Conservation (phyloP, 352 stramenopile genomes). For the Peronospora farinosa region DNA sequence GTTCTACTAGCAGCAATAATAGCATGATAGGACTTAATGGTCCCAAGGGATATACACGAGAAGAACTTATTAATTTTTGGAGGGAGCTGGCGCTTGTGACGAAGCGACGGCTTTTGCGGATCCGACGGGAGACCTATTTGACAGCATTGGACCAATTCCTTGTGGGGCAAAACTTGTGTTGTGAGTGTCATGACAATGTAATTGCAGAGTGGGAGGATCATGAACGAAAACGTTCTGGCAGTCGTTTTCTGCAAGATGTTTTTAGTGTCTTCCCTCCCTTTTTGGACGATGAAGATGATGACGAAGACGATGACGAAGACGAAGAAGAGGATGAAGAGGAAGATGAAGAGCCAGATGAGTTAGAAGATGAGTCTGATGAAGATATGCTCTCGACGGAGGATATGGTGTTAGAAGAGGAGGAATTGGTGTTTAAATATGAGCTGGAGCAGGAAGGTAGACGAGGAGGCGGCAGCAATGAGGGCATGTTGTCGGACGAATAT, state of each 20-base stretch:
- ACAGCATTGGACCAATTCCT: conserved; percentile 67
- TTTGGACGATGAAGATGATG: conserved; percentile 59
- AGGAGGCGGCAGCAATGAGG: conserved; percentile 14
- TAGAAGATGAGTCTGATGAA: conserved; percentile 39
- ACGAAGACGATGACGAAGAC: conserved; percentile 48
- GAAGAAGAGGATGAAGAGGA: conserved; percentile 52
- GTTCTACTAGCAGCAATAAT: conserved; percentile 26
- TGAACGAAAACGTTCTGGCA: conserved; percentile 55
- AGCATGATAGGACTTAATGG: conserved; percentile 26
- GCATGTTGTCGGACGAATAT: conserved; percentile 57
- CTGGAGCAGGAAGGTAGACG: conserved; percentile 42
- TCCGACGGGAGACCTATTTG: conserved; percentile 65
- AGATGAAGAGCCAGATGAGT: conserved; percentile 30
- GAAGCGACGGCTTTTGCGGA: conserved; percentile 62
- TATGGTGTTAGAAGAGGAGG: conserved; percentile 46
- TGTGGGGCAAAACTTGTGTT: conserved; percentile 72
- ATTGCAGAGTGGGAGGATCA: conserved; percentile 78
- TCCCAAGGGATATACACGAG: conserved; percentile 51
- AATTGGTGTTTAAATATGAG: conserved; percentile 72
- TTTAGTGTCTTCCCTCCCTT: conserved; percentile 77
- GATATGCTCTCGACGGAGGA: conserved; percentile 36
- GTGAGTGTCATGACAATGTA: conserved; percentile 80
- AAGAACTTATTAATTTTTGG: conserved; percentile 80
- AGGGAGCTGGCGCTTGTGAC: conserved; percentile 57
- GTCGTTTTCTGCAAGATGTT: conserved; percentile 62